These are phyloP conservation scores for Kregervanrija fluxuum DNA, from an alignment of 805 yeast species.

Conservation along the genomic window DNA sequence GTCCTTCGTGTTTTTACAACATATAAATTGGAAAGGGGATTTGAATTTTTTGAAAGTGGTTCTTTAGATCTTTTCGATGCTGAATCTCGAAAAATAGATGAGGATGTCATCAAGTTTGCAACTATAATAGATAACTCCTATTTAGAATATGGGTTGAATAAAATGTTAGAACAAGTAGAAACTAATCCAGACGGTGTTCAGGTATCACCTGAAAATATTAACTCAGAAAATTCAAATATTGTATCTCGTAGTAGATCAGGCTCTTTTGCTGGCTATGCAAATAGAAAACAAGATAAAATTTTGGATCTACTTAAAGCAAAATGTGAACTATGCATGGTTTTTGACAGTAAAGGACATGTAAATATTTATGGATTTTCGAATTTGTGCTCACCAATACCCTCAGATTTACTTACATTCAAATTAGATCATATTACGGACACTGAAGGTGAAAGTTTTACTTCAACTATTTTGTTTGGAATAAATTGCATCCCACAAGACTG, in stretches of 20 bases:
- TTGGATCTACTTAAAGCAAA: slow-evolving; percentile 21
- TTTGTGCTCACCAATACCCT: slow-evolving; percentile 40
- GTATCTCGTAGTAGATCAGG: slow-evolving; percentile 13
- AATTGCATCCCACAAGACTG: slow-evolving; percentile 27
- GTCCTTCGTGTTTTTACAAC: slow-evolving; percentile 64
- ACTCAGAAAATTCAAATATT: neutral
- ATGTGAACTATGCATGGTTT: slow-evolving; percentile 34
- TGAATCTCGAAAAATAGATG: slow-evolving; percentile 3
- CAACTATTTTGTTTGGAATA: slow-evolving; percentile 15
- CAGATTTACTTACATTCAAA: slow-evolving; percentile 35
- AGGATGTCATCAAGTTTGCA: slow-evolving; percentile 16
- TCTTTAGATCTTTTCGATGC: slow-evolving; percentile 29
- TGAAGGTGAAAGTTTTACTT: slow-evolving; percentile 10
- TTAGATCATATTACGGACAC: slow-evolving; percentile 22
- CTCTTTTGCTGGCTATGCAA: slow-evolving; percentile 8
- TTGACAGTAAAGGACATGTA: slow-evolving; percentile 36
- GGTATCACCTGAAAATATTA: slow-evolving; percentile 1
- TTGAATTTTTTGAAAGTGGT: slow-evolving; percentile 53
- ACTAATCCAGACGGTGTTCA: neutral
- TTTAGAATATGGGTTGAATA: slow-evolving; percentile 24
- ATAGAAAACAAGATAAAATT: slow-evolving; percentile 15
- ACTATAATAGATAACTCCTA: slow-evolving; percentile 32
- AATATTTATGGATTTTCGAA: slow-evolving; percentile 43
- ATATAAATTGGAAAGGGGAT: slow-evolving; percentile 51
- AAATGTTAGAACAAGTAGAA: slow-evolving; percentile 15